Base-by-base conservation (phyloP, 163 green algal species). In the Chlorella variabilis region DNA sequence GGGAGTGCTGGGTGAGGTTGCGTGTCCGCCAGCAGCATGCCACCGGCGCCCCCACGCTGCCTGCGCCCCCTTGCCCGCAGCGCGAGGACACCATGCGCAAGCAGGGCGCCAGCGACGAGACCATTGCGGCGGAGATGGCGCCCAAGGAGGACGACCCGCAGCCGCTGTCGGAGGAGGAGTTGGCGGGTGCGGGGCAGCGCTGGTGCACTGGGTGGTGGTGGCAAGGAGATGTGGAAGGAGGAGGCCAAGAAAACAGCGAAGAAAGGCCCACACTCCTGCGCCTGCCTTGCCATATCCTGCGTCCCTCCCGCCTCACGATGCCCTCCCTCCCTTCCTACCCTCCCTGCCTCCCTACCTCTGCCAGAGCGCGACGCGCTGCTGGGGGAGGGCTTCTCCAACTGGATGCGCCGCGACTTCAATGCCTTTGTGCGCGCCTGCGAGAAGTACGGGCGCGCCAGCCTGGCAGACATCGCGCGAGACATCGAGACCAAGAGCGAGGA, bases 401-500 rank as follows among this genome's bases (percentile, higher is more conserved):
- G 97, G 97, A 98, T 82, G 84, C 83, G 90, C 61, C 88, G 93
- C 27, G 95, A 97, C 86, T 98, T 97, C 90, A 94, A 96, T 71
- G 87, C 93, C n/a, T 99, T 99, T 85, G 87, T 97, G 62, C 90
- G 95, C 51, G 94, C 93, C 8, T 98, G 92, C 75, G 97, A 99
- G 90, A 96, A 84, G 67, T 94, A 96, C 74, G 97, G 97, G 8
- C 90, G 97, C 38, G 81, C 90, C 34, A 89, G 93, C 39, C 71
- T 98, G 41, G 66, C 84, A 2, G 89, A 91, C 51, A 96, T 99
- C 42, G 90, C 95, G 15, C 80, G 75, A 3, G 97, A 99, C 83
- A 89, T 99, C 4, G 97, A 99, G 77, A 94, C 94, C 79, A 99
- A 99, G 91, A 97, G 87, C 9, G 88, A 96, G 82, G 92, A 96